A percentile compares a stretch with the other conserved stretches of the same genome.
These are phyloP conservation scores for Puccinia brachypodii DNA, from an alignment of 1,284 basidiomycete genomes.

Conservation along the genomic window DNA sequence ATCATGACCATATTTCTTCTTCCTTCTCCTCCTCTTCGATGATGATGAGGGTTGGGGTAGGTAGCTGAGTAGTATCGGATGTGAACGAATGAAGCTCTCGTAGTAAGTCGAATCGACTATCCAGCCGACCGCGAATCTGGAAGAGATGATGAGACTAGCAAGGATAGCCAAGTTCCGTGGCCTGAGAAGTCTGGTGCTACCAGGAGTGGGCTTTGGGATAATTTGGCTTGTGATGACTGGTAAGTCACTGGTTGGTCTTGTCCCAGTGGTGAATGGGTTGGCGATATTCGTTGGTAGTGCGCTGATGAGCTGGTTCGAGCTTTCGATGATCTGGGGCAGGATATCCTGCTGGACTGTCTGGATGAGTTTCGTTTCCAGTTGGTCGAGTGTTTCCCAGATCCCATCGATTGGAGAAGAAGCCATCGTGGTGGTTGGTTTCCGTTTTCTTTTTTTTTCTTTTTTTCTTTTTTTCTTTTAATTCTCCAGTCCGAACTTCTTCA, in stretches of 20 bases:
- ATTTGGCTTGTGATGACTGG: too few species aligned
- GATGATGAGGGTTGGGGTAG: not conserved
- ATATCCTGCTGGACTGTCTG: not conserved
- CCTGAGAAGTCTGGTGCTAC: not conserved
- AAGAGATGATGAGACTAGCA: not conserved
- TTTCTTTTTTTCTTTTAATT: too few species aligned
- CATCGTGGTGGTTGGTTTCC: not conserved
- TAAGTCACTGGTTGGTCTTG: too few species aligned
- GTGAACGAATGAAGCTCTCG: conserved; percentile 7
- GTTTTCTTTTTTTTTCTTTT: not conserved
- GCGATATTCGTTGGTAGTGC: not conserved
- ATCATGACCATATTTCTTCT: not conserved
- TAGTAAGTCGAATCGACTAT: not conserved
- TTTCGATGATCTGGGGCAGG: conserved; percentile 16
- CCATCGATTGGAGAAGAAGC: not conserved
- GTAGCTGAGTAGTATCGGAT: not conserved
- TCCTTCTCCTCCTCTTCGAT: not conserved
- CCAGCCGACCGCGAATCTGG: not conserved
- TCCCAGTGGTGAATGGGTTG: too few species aligned
- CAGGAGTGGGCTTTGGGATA: not conserved
- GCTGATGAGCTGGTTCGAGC: conserved; percentile 24
- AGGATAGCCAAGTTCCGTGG: not conserved
- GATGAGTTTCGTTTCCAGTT: conserved; percentile 12
- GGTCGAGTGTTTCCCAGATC: conserved; percentile 26
- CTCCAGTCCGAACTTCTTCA: too few species aligned